Evolutionary conservation across 1,284 basidiomycete genomes (phyloP).

Genomic region (Puccinia brachypodii): DNA sequence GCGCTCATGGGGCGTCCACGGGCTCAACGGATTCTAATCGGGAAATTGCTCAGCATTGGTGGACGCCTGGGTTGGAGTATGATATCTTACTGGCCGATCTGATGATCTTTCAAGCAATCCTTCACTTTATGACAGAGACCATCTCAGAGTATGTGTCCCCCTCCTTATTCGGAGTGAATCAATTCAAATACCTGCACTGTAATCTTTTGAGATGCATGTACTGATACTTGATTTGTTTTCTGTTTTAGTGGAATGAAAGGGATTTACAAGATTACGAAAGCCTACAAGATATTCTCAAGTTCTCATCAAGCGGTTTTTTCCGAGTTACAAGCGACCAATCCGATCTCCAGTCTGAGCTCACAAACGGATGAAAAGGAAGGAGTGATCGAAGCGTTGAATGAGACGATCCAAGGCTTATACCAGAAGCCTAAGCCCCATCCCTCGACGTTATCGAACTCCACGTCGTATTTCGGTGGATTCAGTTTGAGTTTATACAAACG

Average conservation of each 20-base stretch:
- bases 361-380: slow-evolving; percentile 8
- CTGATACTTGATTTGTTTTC: not conserved
- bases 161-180: not conserved
- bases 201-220: not conserved
- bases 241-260: slow-evolving; percentile 28
- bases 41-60: slow-evolving; percentile 14
- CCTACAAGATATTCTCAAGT: slow-evolving; percentile 23
- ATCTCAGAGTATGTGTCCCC: slow-evolving; percentile 31
- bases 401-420: not conserved
- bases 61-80: slow-evolving; percentile 34
- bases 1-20: not conserved
- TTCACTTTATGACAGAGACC: slow-evolving; percentile 31
- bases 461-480: slow-evolving; percentile 14
- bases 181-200: not conserved
- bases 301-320: slow-evolving; percentile 31
- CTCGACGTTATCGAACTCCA: slow-evolving; percentile 1
- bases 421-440: not conserved
- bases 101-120: slow-evolving; percentile 30
- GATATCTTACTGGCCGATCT: slow-evolving; percentile 36
- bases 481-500: slow-evolving; percentile 10
- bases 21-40: not conserved
- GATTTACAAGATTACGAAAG: slow-evolving; percentile 30
- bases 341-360: not conserved
- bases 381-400: not conserved
- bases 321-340: slow-evolving; percentile 7